phyloP scores from a whole-genome alignment of 1,284 basidiomycete genomes.

The Cryptococcus sp. region DNA sequence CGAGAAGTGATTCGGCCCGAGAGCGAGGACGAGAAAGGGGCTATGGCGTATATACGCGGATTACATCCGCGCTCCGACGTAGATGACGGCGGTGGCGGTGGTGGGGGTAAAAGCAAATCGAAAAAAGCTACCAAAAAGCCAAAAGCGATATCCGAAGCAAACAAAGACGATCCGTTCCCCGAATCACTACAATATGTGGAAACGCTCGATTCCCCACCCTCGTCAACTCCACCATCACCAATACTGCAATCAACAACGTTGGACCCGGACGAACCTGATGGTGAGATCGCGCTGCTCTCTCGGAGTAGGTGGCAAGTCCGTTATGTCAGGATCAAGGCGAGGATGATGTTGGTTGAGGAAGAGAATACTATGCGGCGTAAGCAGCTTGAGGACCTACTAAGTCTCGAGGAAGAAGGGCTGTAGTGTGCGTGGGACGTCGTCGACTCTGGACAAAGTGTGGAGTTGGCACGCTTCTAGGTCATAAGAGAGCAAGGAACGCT shows the following conservation, averaged over 20 bases:
- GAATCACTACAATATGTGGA: conserved; percentile 12
- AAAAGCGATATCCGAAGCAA: not conserved
- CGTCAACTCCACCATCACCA: conserved; percentile 16
- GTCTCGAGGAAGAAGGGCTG: conserved; percentile 12
- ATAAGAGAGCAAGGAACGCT: too few relatives aligned
- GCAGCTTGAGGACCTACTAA: conserved; percentile 27
- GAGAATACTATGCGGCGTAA: conserved; percentile 45
- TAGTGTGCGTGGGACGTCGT: not conserved
- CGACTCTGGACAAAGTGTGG: not conserved
- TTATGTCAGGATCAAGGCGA: conserved; percentile 49
- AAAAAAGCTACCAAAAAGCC: not conserved
- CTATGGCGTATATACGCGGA: conserved; percentile 1
- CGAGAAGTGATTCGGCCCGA: conserved; percentile 4
- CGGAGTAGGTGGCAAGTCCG: conserved; percentile 39
- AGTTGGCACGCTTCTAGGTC: not conserved
- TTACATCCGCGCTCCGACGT: not conserved
- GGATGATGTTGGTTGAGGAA: conserved; percentile 50
- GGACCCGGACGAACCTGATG: conserved; percentile 15
- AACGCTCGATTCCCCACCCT: conserved; percentile 31
- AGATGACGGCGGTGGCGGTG: not conserved
- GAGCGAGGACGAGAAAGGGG: conserved; percentile 10
- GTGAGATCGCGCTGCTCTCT: conserved; percentile 34
- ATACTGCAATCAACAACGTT: conserved; percentile 16
- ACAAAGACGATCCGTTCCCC: conserved; percentile 5
- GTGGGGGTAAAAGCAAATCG: not conserved